These are phyloP conservation scores for Schizothecium vesticola DNA, from an alignment of 495 filamentous ascomycete species.

Conservation along the genomic window DNA sequence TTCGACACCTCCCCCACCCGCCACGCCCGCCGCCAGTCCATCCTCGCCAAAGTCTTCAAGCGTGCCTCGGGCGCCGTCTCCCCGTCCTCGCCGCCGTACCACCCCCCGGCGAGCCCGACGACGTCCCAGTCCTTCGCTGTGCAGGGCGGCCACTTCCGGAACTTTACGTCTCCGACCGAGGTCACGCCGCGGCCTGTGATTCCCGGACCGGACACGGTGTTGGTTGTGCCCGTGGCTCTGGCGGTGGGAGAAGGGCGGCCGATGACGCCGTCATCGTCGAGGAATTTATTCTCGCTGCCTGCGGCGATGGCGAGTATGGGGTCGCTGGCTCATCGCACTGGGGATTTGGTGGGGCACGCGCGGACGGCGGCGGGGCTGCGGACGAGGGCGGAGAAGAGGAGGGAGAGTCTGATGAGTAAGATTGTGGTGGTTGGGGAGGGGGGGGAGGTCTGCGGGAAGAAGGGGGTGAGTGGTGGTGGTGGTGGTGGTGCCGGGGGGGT, in stretches of 20 bases:
- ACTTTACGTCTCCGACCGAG: background rate
- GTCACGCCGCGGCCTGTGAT: background rate
- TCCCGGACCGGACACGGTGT: background rate
- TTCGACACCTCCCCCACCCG: background rate
- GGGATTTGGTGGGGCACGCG: conserved; percentile 4
- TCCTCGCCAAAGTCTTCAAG: conserved; percentile 14
- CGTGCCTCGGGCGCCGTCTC: background rate
- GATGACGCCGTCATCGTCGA: background rate
- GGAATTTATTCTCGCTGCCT: background rate
- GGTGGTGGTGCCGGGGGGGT: background rate
- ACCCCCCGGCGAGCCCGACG: background rate
- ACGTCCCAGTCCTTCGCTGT: background rate
- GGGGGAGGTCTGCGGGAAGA: background rate
- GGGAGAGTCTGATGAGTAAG: conserved; percentile 17
- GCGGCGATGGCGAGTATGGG: conserved; percentile 6
- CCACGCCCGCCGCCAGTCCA: conserved; percentile 7
- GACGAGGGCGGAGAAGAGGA: conserved; percentile 8
- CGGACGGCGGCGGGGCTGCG: background rate
- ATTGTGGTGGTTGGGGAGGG: conserved; percentile 14
- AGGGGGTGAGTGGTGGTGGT: background rate
- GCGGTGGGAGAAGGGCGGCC: background rate
- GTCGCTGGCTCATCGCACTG: background rate
- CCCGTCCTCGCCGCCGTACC: background rate
- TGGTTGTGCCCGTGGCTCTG: background rate
- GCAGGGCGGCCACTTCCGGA: background rate